Conservation (phyloP, 495 filamentous ascomycete species). For the Penicillium canariense region DNA sequence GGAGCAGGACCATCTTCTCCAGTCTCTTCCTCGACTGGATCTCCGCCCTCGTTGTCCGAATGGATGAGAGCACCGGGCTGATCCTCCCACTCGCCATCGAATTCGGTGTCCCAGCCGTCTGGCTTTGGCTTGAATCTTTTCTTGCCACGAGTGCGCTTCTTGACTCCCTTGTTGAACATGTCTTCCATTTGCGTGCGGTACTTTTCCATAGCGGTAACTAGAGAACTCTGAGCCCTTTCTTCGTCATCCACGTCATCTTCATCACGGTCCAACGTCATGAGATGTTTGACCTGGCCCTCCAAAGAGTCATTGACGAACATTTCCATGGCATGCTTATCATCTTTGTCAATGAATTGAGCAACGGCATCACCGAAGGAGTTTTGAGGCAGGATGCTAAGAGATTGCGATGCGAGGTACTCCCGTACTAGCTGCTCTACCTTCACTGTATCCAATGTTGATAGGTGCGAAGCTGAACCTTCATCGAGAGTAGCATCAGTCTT, state of each 20-base stretch:
- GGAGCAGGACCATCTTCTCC: conserved; percentile 40
- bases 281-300: conserved; percentile 68
- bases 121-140: conserved; percentile 73
- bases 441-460: conserved; percentile 67
- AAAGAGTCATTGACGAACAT: conserved; percentile 82
- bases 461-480: conserved; percentile 55
- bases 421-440: conserved; percentile 85
- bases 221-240: conserved; percentile 51
- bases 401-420: conserved; percentile 80
- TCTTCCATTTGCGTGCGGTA: conserved; percentile 69
- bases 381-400: conserved; percentile 84
- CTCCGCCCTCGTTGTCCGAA: conserved; percentile 52
- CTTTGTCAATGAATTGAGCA: conserved; percentile 88
- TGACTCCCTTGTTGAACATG: conserved; percentile 63
- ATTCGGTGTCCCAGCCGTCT: conserved; percentile 79
- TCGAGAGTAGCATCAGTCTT: conserved; percentile 50
- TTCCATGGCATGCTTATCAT: conserved; percentile 91
- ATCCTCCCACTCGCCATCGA: conserved; percentile 82
- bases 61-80: conserved; percentile 66
- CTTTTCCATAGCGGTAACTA: conserved; percentile 69
- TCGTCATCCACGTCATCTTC: conserved; percentile 66
- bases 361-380: conserved; percentile 93
- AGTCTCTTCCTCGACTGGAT: conserved; percentile 45
- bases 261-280: conserved; percentile 63
- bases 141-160: conserved; percentile 57